A percentile compares a stretch with the other conserved stretches of the same genome.
phyloP scores from a whole-genome alignment of 257 asterid genomes.

The Cruciata laevipes region DNA sequence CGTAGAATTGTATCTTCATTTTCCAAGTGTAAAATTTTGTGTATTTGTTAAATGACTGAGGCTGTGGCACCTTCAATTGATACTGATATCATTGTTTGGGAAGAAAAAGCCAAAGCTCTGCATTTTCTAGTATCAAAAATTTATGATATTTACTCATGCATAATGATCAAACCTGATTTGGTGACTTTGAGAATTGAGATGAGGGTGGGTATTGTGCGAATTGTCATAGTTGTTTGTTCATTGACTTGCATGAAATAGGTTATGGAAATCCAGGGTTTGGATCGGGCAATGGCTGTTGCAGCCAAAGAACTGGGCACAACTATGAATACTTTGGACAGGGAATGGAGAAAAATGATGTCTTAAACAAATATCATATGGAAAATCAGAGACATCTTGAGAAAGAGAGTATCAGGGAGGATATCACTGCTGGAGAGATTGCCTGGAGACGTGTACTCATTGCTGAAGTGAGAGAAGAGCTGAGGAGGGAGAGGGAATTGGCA shows the following conservation, averaged over 20 bases:
- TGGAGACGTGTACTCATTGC: background rate
- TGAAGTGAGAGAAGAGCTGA: background rate
- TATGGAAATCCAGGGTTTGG: background rate
- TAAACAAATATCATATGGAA: background rate
- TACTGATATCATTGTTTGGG: too few species aligned
- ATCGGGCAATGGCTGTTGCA: background rate
- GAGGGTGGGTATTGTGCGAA: too few species aligned
- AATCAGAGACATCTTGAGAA: conserved; percentile 1
- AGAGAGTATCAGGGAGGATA: background rate
- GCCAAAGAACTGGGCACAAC: background rate
- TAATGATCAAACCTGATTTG: too few species aligned
- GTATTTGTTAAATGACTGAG: too few species aligned
- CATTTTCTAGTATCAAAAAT: too few species aligned
- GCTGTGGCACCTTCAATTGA: too few species aligned
- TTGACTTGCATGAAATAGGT: background rate
- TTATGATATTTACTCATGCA: too few species aligned
- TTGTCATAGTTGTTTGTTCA: background rate
- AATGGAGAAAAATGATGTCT: background rate
- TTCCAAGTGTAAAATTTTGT: too few species aligned
- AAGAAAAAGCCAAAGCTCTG: too few species aligned
- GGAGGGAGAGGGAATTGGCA: background rate
- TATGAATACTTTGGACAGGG: background rate
- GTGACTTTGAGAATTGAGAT: background rate
- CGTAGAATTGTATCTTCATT: too few species aligned
- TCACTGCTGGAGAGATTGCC: background rate